Base-by-base conservation (phyloP, 2,329 filamentous ascomycete genomes). In the Alternaria longipes region DNA sequence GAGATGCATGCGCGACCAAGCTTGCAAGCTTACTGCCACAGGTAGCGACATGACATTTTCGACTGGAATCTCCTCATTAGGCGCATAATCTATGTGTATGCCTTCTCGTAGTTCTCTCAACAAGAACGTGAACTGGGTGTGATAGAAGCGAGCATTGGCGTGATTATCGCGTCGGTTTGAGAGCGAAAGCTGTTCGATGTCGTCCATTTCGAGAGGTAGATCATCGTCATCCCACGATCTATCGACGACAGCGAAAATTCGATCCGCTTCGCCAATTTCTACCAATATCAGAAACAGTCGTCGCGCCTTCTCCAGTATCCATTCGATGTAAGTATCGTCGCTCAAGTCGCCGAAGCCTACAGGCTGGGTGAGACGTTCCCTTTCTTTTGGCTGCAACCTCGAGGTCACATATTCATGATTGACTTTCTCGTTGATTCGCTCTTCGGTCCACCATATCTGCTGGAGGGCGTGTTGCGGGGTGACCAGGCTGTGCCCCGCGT, bases 181-280 rank as follows among this genome's bases (percentile, higher is more conserved):
- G 44, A 92, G 80, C 30, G 84, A 83, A 18, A 93, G 84, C 47
- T 86, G 85, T 67, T 86, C 84, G 46, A 93, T 85, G 60, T 90
- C 86, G 52, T 91, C 88, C 54, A 86, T 81, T 5, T 87, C 82
- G 49, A 93, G 83, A 5, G 91, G 91, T 42, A 94, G 81, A 78
- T 94, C 91, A 54, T 87, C 85, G 71, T 94, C 91, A 67, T 91
- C 89, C 90, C 90, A 92, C 22, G 89, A 90, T 71, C 90, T 88
- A 77, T 93, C 90, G 59, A 93, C 87, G 54, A 91, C 83, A 42
- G 86, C 86, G 71, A 93, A 93, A 62, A 93, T 92, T 74, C 90
- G 89, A 68, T 91, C 89, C 0, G 90, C 86, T 11, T 90, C 84
- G 32, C 88, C 89, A 24, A 92, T 81, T 69, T 93, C 90, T 55